Conservation (phyloP, 768 basidiomycete genomes). For the Collybia mongolica region DNA sequence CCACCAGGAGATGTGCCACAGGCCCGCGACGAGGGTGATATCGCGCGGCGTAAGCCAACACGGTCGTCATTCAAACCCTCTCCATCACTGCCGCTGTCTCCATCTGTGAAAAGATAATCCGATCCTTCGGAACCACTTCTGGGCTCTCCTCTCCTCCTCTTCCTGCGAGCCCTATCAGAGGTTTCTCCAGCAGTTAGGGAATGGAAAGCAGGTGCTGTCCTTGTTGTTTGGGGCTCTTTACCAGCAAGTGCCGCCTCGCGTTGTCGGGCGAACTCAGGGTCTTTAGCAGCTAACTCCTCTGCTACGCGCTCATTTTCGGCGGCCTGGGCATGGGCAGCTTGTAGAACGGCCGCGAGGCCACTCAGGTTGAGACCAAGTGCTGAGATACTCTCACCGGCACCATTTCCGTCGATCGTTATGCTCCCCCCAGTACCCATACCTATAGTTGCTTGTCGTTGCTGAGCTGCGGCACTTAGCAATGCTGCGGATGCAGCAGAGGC, state of each 20-base stretch:
- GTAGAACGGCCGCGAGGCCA: constrained; percentile 75
- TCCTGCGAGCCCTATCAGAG: constrained; percentile 26
- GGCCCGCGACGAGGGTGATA: constrained; percentile 32
- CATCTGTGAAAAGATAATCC: constrained; percentile 55
- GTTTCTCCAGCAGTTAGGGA: constrained; percentile 63
- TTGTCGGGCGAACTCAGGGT: constrained; percentile 41
- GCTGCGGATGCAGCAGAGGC: constrained; percentile 68
- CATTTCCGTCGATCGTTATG: constrained; percentile 25
- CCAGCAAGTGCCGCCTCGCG: constrained; percentile 42
- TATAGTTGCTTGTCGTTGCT: constrained; percentile 56
- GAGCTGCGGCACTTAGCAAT: constrained; percentile 62
- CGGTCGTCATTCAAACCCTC: constrained; percentile 33
- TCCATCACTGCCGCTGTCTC: constrained; percentile 42
- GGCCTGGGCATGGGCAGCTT: constrained; percentile 70
- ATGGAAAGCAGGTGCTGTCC: constrained; percentile 76
- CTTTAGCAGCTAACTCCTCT: constrained; percentile 43
- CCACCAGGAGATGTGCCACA: constrained; percentile 35
- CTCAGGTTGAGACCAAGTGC: constrained; percentile 57
- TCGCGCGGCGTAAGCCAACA: constrained; percentile 23
- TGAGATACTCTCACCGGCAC: constrained; percentile 30
- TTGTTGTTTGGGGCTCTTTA: constrained; percentile 54
- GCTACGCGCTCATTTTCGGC: constrained; percentile 44
- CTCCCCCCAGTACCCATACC: constrained; percentile 29
- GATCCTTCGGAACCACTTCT: constrained; percentile 46
- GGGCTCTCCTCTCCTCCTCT: constrained; percentile 31